Evolutionary conservation across 345 rosid genomes (phyloP), one percentile per base, ranked within the genome.

Genomic region (Melastoma malabathricum): DNA sequence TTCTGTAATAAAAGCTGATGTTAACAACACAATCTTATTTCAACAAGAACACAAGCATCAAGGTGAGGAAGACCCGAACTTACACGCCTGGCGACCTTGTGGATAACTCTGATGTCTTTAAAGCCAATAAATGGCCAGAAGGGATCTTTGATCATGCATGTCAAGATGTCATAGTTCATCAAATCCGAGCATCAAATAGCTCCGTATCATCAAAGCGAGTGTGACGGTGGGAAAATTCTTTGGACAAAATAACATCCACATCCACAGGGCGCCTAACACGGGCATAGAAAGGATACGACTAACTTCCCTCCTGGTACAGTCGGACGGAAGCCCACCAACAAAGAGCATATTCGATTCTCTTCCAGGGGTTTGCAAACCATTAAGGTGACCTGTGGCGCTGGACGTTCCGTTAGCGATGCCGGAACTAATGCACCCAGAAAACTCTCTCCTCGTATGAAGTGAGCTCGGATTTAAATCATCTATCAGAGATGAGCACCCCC

Each of bases 231-330:
- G 9, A 34, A 6, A 34, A 5, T 34, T 12, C 7, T 34, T 34
- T 12, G 12, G 41, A 34, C 12, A 34, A 34, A 34, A 12, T 34
- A 34, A 34, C 12, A 34, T 5, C 38, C 38, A 29, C 38, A 29
- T 29, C 5, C 12, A 12, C 41, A 8, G 12, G 9, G 41, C 10
- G 12, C 41, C 6, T 9, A 34, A 34, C 41, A 34, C 10, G 9
- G 12, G 12, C 12, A 12, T 2, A 34, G 51, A 63, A 73, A 81
- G 81, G 84, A 81, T 75, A 78, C 82, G 78, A 3, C 80, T 75
- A n/a, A 75, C 88, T 73, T 81, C 88, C 61, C 88, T 73, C 62
- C 83, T 71, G 25, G 77, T 73, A 66, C 84, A 77, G 59, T 77
- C 76, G 13, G 72, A 71, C 52, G 81, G 81, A 43, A 81, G 88